phyloP scores from a whole-genome alignment of 202 grass and related monocot genomes.

The Bolboschoenoplectus hybrid region DNA sequence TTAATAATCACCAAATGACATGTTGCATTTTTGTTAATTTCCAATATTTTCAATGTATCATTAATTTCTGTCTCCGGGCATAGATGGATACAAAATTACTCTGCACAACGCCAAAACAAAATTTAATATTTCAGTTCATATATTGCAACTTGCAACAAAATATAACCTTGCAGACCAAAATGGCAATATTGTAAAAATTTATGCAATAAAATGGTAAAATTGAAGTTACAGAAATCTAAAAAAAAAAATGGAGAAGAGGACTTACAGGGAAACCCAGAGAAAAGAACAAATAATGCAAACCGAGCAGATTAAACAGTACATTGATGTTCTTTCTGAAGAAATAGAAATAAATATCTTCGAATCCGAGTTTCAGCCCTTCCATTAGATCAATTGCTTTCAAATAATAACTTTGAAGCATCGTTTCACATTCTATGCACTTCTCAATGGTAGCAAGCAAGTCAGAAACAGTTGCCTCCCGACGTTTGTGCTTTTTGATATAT shows the following conservation, averaged over 20 bases:
- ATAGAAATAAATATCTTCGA: not conserved
- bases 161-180: not conserved
- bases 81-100: not conserved
- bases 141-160: not conserved
- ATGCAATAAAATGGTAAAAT: not conserved
- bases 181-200: not conserved
- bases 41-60: not conserved
- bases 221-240: not conserved
- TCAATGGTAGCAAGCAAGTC: not conserved
- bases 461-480: not conserved
- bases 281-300: not conserved
- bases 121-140: not conserved
- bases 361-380: not conserved
- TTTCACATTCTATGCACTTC: not conserved
- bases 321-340: not conserved
- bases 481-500: not conserved
- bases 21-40: not conserved
- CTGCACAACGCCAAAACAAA: not conserved
- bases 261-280: not conserved
- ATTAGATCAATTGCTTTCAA: not conserved
- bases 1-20: not conserved
- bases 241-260: not conserved
- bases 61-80: not conserved
- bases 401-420: not conserved
- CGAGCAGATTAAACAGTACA: not conserved